These are phyloP conservation scores for Raffaelea arxii DNA, from an alignment of 2,329 filamentous ascomycete species.

Conservation along the genomic window DNA sequence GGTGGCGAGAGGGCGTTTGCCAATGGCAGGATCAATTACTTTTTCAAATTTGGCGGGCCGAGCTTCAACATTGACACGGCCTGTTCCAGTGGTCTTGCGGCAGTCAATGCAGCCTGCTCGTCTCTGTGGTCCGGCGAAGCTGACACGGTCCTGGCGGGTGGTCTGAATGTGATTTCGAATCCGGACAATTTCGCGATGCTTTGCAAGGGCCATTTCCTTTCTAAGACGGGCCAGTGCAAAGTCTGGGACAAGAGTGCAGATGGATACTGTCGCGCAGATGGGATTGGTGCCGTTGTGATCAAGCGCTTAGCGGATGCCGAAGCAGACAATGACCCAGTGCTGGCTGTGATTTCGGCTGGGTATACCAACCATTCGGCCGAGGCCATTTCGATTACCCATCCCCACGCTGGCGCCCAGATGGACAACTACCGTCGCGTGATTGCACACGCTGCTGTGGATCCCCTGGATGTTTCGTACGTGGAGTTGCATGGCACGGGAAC, in stretches of 20 bases:
- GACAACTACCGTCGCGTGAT: constrained; percentile 61
- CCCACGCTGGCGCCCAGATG: constrained; percentile 68
- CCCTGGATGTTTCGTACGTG: constrained; percentile 69
- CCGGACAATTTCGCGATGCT: constrained; percentile 71
- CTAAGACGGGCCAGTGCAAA: constrained; percentile 66
- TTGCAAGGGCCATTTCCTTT: constrained; percentile 68
- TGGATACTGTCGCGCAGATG: constrained; percentile 72
- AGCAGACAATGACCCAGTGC: constrained; percentile 64
- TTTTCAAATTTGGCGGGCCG: constrained; percentile 66
- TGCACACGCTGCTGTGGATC: constrained; percentile 63
- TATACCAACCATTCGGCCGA: constrained; percentile 77
- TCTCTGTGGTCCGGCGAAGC: constrained; percentile 67
- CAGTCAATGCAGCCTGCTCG: constrained; percentile 62
- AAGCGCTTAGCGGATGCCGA: constrained; percentile 74
- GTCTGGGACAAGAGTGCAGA: constrained; percentile 74
- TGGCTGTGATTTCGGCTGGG: constrained; percentile 66
- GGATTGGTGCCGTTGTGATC: constrained; percentile 61
- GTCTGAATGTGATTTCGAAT: constrained; percentile 69
- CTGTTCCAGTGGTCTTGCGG: constrained; percentile 64
- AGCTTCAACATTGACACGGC: constrained; percentile 66
- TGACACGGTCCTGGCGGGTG: constrained; percentile 72
- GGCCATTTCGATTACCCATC: constrained; percentile 74
- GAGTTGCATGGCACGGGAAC: constrained; percentile 89
- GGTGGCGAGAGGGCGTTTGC: constrained; percentile 32
- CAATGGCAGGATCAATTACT: constrained; percentile 60